Conservation (phyloP, 352 stramenopile species). For the Phytophthora chlamydospora region DNA sequence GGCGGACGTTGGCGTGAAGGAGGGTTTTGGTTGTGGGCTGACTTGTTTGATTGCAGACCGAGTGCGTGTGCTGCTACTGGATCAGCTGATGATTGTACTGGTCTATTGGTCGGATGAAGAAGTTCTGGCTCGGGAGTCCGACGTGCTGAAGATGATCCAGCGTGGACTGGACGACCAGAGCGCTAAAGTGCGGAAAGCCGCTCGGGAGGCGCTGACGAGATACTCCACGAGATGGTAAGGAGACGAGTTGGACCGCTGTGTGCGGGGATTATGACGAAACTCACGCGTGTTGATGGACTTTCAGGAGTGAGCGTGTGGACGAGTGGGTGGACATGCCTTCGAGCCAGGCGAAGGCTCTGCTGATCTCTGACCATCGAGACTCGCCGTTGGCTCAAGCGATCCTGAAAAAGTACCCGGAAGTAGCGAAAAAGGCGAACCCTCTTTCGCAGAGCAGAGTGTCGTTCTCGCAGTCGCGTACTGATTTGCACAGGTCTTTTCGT, state of each 20-base stretch:
- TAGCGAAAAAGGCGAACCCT: slow-evolving; percentile 32
- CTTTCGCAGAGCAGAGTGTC: slow-evolving; percentile 15
- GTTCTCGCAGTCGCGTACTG: slow-evolving; percentile 27
- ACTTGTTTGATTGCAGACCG: slow-evolving; percentile 41
- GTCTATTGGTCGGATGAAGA: slow-evolving; percentile 60
- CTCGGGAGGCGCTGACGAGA: slow-evolving; percentile 52
- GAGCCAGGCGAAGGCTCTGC: slow-evolving; percentile 35
- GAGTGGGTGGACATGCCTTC: slow-evolving; percentile 58
- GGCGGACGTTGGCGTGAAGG: neutral
- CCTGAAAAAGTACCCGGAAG: slow-evolving; percentile 42
- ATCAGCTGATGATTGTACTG: slow-evolving; percentile 64
- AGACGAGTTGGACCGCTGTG: neutral
- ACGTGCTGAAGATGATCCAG: slow-evolving; percentile 60
- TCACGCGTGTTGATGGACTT: neutral
- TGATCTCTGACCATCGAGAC: slow-evolving; percentile 58
- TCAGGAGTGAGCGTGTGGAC: slow-evolving; percentile 54
- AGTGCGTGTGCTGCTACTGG: slow-evolving; percentile 54
- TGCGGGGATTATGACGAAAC: neutral
- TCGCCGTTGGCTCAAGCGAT: slow-evolving; percentile 53
- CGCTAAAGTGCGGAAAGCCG: slow-evolving; percentile 42
- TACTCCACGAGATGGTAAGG: slow-evolving; percentile 61
- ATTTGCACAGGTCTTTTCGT: slow-evolving; percentile 33
- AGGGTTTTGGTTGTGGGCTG: neutral
- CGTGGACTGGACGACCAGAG: slow-evolving; percentile 55
- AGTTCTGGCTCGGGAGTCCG: slow-evolving; percentile 45